Base-by-base conservation (phyloP, 192 early-diverging fungal species). In the Coemansia sp. region DNA sequence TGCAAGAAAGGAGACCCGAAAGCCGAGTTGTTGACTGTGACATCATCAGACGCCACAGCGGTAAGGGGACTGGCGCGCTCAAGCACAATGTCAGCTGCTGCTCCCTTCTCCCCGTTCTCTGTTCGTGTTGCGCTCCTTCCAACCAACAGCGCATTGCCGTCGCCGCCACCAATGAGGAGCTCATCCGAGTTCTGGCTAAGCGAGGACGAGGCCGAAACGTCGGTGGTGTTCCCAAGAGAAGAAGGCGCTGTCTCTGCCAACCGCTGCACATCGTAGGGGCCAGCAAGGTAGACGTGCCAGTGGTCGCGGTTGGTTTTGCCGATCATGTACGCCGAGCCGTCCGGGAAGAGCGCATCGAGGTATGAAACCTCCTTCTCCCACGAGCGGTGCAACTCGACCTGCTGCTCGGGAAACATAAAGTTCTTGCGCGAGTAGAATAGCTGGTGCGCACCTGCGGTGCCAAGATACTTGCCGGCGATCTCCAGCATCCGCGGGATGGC, bases 391-490 rank as follows among this genome's bases (percentile, higher is more conserved):
- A 94, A 91, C 67, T 88, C 90, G 41, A 78, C 81, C 71, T 99
- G 97, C 72, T 88, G 85, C 61, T 95, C 93, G 45, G 97, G 97
- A 71, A 95, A 99, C 91, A 96, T 90, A 72, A 97, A 97, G 33
- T 92, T 89, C 78, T 97, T 99, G 78, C 97, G 91, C 44, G 94
- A 95, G 78, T 99, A 99, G 66, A 99, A 99, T 20, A 94, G 67
- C 57, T 94, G 88, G 77, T 90, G 89, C 60, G 85, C 77, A 24
- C 72, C 62, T 9, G 87, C 85, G 60, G 86, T 91, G 53, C 78
- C 78, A 62, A 81, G 59, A 60, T 83, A 79, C 52, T 84, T 78
- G 33, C 78, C 71, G 4, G 93, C 95, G 73, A 97, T 93, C 62
- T 92, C 87, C 15, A 99, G 73, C 51, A 99, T 91, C 58, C 88